phyloP scores from a whole-genome alignment of 1,284 basidiomycete species.

The Anthracocystis setariae region DNA sequence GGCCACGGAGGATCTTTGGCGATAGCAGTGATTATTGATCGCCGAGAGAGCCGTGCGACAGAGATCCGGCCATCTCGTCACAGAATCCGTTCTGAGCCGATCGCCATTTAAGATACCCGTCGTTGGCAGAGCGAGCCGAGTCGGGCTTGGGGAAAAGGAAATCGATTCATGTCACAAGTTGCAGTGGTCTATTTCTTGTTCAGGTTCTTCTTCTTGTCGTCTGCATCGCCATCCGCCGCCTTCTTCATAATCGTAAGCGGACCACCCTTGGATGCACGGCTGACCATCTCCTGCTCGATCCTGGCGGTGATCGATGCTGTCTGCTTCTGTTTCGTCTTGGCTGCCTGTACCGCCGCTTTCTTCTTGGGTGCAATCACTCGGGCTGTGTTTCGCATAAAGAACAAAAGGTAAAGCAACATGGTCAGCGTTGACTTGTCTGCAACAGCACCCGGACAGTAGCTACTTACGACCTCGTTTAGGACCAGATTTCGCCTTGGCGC shows the following conservation, averaged over 20 bases:
- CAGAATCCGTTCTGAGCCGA: too few relatives aligned
- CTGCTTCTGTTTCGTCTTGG: conserved; percentile 50
- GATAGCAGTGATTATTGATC: too few relatives aligned
- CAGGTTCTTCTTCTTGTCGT: conserved; percentile 47
- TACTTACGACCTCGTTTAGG: conserved; percentile 56
- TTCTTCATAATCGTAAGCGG: conserved; percentile 84
- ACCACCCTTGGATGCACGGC: conserved; percentile 48
- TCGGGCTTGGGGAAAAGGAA: too few relatives aligned
- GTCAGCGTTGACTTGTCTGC: background rate
- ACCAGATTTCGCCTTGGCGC: conserved; percentile 37
- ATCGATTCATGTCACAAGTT: too few relatives aligned
- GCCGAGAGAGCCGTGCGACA: too few relatives aligned
- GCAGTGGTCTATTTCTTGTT: conserved; percentile 36
- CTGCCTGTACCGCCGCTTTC: conserved; percentile 37
- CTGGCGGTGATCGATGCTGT: conserved; percentile 43
- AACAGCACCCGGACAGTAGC: background rate
- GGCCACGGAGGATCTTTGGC: background rate
- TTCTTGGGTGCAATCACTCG: conserved; percentile 54
- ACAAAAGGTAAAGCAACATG: background rate
- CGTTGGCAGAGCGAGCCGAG: too few relatives aligned
- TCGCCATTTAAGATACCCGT: too few relatives aligned
- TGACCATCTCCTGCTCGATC: conserved; percentile 56
- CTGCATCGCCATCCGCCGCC: conserved; percentile 83
- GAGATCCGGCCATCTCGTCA: too few relatives aligned
- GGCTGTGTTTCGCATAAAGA: conserved; percentile 13